These are phyloP conservation scores for Colletotrichum camelliae DNA, from an alignment of 2,329 filamentous ascomycete species.

Conservation along the genomic window DNA sequence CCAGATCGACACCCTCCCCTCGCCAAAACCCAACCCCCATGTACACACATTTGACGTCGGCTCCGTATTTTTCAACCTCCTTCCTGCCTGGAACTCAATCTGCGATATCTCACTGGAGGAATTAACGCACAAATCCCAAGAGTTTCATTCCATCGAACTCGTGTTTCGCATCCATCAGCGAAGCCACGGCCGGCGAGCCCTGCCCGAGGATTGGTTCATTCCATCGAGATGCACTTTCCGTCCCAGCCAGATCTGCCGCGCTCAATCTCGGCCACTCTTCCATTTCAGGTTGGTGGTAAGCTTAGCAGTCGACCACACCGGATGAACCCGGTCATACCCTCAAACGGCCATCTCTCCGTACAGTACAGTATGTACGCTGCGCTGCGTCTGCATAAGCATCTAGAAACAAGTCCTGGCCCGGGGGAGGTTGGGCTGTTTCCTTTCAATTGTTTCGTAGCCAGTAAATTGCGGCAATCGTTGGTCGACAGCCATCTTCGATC, in stretches of 20 bases:
- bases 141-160: background rate
- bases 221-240: slow-evolving; percentile 9
- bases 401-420: background rate
- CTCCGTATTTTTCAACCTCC: slow-evolving; percentile 6
- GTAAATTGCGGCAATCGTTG: background rate
- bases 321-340: slow-evolving; percentile 13
- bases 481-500: background rate
- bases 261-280: slow-evolving; percentile 22
- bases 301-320: slow-evolving; percentile 5
- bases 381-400: background rate
- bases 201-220: slow-evolving; percentile 3
- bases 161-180: background rate
- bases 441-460: background rate
- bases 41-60: background rate
- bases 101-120: slow-evolving; percentile 12
- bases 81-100: background rate
- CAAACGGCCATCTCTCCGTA: background rate
- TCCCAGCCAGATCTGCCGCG: slow-evolving; percentile 11
- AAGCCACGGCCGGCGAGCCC: background rate
- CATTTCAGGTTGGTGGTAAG: slow-evolving; percentile 21
- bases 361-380: background rate
- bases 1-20: slow-evolving; percentile 4
- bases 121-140: slow-evolving; percentile 8
- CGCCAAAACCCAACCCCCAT: background rate
- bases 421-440: background rate